Evolutionary conservation across 148 eudicot genomes (phyloP), one percentile per base, ranked within the genome.

Genomic region (Chenopodium album): DNA sequence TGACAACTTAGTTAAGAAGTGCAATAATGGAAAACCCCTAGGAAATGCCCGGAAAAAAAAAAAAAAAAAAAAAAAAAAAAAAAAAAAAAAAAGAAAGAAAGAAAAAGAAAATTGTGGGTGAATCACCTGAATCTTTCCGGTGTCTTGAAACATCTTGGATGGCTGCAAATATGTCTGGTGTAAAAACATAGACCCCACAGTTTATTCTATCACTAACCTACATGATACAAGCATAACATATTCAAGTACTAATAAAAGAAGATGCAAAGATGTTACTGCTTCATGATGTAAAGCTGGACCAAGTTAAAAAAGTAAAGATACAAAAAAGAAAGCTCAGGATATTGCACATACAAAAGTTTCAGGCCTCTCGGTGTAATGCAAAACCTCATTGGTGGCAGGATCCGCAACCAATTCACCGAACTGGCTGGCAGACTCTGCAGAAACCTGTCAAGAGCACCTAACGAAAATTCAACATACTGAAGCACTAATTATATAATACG

Each of bases 181-280:
- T 86, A 84, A 92, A 92, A 62, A 92, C 86, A 71, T 92, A 92
- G n/a, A 92, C 94, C 71, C 94, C 94, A 41, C 94, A 92, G 69
- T 92, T 92, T 80, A 92, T 92, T 79, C 90, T 90, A 69, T 92
- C 94, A 84, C 94, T 92, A 79, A 92, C 94, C 94, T 92, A 89
- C 84, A 85, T 22, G 69, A 71, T 50, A 84, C 81, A 37, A 68
- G 32, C n/a, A 77, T 73, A 37, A 23, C 1, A 68, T 76, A 73
- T 41, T 5, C 16, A 80, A 44, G 54, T 23, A 37, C 62, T 34
- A 56, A 81, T n/a, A 50, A 66, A 29, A 48, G 46, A 9, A n/a
- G 72, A 65, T 48, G 19, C 10, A 78, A 82, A 62, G 23, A 23
- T 23, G 23, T 23, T 23, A 23, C 23, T 23, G 23, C 23, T 23